Percentiles rank a stretch among this genome's conserved stretches.
Evolutionary conservation across 1,284 basidiomycete genomes (phyloP).

Genomic region (Boletus semigastroideus): DNA sequence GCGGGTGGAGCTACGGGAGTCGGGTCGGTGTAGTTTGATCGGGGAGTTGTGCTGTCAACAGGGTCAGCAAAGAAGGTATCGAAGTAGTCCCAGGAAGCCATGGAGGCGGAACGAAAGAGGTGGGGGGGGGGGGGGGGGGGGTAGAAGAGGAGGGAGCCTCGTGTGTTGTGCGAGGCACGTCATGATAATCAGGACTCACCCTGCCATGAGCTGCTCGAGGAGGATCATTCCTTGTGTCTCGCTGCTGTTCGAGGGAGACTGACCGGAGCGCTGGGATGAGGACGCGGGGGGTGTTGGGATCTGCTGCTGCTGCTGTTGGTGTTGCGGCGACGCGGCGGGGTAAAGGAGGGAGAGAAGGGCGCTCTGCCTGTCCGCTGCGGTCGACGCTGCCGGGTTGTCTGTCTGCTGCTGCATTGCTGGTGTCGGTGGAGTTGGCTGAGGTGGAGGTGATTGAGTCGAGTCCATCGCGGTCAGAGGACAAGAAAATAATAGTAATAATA

Average conservation of each 20-base stretch:
- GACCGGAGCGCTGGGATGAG: constrained; percentile 54
- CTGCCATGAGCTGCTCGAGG: constrained; percentile 76
- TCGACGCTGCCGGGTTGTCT: too few relatives aligned
- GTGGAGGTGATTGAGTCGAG: not conserved
- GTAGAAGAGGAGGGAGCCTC: constrained; percentile 31
- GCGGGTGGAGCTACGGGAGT: constrained; percentile 18
- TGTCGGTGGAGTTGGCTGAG: constrained; percentile 43
- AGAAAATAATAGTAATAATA: too few relatives aligned
- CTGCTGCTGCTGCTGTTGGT: constrained; percentile 42
- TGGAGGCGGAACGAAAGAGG: constrained; percentile 14
- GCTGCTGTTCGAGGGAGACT: constrained; percentile 50
- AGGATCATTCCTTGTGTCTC: constrained; percentile 71
- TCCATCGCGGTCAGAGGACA: too few relatives aligned
- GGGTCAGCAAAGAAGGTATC: constrained; percentile 32
- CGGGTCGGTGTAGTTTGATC: constrained; percentile 56
- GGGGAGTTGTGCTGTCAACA: constrained; percentile 45
- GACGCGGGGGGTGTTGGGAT: constrained; percentile 68
- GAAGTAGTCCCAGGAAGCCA: constrained; percentile 34
- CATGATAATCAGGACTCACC: constrained; percentile 47
- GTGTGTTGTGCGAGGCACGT: constrained; percentile 27
- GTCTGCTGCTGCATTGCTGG: constrained; percentile 49
- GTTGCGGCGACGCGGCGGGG: constrained; percentile 35
- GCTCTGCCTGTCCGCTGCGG: constrained; percentile 64
- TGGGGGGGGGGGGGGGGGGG: not conserved
- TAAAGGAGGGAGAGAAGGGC: constrained; percentile 70